phyloP scores from a whole-genome alignment of 1,284 basidiomycete genomes.

The Apiotrichum gamsii region DNA sequence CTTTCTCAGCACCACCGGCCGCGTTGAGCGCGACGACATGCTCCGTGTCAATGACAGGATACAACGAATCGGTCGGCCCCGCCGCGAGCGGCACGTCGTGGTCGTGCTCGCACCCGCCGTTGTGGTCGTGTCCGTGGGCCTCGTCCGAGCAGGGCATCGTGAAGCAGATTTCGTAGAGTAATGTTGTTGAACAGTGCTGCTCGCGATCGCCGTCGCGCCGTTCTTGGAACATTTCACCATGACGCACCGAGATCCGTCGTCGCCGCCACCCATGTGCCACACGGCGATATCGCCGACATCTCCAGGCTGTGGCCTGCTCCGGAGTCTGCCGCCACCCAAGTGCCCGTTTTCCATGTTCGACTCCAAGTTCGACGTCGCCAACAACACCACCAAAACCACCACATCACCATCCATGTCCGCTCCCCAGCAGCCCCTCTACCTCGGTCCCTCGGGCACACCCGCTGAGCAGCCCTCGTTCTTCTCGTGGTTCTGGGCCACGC shows the following conservation, averaged over 20 bases:
- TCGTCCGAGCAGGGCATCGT: conserved; percentile 37
- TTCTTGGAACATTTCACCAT: no score
- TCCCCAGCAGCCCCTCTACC: conserved; percentile 27
- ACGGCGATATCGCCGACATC: not conserved
- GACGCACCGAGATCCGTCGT: no score
- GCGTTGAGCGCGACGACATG: conserved; percentile 46
- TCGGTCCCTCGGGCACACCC: conserved; percentile 22
- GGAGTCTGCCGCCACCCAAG: not conserved
- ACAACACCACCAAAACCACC: not conserved
- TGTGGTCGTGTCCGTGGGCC: conserved; percentile 25
- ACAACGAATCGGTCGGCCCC: conserved; percentile 42
- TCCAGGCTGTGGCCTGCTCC: not conserved
- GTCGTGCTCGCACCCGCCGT: conserved; percentile 26
- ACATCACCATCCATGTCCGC: conserved; percentile 32
- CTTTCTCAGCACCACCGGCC: conserved; percentile 36
- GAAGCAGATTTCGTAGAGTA: no score
- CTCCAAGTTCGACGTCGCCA: not conserved
- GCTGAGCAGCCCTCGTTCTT: conserved; percentile 5
- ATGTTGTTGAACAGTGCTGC: no score
- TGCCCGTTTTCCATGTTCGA: no score
- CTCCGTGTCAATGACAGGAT: conserved; percentile 37
- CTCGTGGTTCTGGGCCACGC: conserved; percentile 19
- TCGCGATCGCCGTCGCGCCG: no score
- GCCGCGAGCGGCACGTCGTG: conserved; percentile 42
- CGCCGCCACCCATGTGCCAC: no score